phyloP scores from a whole-genome alignment of 768 basidiomycete species.

The Rhizopogon salebrosus region DNA sequence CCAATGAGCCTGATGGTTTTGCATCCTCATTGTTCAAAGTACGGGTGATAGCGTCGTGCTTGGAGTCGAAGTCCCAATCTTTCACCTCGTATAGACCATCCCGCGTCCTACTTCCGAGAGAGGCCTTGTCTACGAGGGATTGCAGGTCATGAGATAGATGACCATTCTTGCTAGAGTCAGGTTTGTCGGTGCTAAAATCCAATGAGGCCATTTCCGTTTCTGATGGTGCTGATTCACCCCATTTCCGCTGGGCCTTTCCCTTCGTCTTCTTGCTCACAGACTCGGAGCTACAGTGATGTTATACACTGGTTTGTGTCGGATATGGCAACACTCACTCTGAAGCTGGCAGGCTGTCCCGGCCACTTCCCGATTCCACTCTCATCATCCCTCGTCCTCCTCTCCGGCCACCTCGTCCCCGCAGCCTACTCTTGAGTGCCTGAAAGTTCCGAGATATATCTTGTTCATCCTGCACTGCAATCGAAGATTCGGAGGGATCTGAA shows the following conservation, averaged over 20 bases:
- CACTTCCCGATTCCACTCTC: slow-evolving; percentile 48
- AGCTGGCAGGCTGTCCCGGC: slow-evolving; percentile 54
- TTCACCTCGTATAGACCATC: slow-evolving; percentile 74
- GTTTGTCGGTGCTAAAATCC: slow-evolving; percentile 74
- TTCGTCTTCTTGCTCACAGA: slow-evolving; percentile 58
- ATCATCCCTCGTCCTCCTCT: slow-evolving; percentile 45
- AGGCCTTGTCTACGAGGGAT: slow-evolving; percentile 61
- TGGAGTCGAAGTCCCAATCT: slow-evolving; percentile 77
- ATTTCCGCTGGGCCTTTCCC: slow-evolving; percentile 79
- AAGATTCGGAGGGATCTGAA: slow-evolving; percentile 43
- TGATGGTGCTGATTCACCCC: slow-evolving; percentile 79
- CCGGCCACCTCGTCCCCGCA: slow-evolving; percentile 70
- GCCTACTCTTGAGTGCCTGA: slow-evolving; percentile 78
- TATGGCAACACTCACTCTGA: slow-evolving; percentile 64
- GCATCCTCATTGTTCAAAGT: slow-evolving; percentile 45
- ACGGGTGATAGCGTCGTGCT: slow-evolving; percentile 47
- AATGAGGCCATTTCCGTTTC: slow-evolving; percentile 90
- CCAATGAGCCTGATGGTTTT: slow-evolving; percentile 42
- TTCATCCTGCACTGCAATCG: slow-evolving; percentile 62
- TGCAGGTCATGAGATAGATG: slow-evolving; percentile 45
- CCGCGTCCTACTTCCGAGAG: slow-evolving; percentile 69
- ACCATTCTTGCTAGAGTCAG: slow-evolving; percentile 28
- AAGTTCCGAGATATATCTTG: slow-evolving; percentile 92
- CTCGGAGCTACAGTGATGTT: slow-evolving; percentile 51
- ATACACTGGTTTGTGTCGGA: not conserved